Base-by-base conservation (phyloP, 805 yeast species). In the Candida nonsorbophila region DNA sequence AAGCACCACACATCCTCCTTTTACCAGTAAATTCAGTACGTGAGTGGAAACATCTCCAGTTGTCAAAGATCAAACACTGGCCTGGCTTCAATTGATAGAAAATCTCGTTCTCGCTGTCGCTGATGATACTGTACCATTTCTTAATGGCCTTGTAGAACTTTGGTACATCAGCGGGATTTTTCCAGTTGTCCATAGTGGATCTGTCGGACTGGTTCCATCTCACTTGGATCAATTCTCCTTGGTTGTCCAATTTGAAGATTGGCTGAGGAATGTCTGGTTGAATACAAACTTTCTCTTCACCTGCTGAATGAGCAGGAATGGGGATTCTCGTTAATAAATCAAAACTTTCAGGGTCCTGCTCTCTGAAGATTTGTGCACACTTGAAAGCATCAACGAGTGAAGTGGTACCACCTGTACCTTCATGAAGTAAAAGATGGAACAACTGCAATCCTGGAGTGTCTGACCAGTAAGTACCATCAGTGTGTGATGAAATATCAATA, bases 401-500 rank as follows among this genome's bases (percentile, higher is more conserved):
- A 2, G 84, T 75, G 24, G 74, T 70, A 3, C 87, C 87, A 8
- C 87, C 87, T 16, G 56, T 51, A 4, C 81, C 81, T 22, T 77
- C 81, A 43, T 79, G 85, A 40, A 52, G 60, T 30, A 79, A 59
- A 36, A 79, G 57, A 45, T 79, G 87, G 58, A 79, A 79, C 27
- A 79, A 54, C 46, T 79, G 86, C 25, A 79, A 58, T 1, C 84
- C 84, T 0, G 87, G 85, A 1, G 85, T 74, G 36, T 79, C 79
- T 11, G 75, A 66, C 80, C 84, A 79, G 46, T 79, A 80, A 2
- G 85, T 79, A 4, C 86, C 86, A 49, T 79, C 86, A 2, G 85
- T 79, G 44, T 79, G 87, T 7, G 72, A 55, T 6, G 73, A 72
- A 28, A 79, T 73, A 37, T 74, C 80, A 32, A 78, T 61, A 43